Conservation (phyloP, 2,329 filamentous ascomycete species). For the Pestalotiopsis sp. region DNA sequence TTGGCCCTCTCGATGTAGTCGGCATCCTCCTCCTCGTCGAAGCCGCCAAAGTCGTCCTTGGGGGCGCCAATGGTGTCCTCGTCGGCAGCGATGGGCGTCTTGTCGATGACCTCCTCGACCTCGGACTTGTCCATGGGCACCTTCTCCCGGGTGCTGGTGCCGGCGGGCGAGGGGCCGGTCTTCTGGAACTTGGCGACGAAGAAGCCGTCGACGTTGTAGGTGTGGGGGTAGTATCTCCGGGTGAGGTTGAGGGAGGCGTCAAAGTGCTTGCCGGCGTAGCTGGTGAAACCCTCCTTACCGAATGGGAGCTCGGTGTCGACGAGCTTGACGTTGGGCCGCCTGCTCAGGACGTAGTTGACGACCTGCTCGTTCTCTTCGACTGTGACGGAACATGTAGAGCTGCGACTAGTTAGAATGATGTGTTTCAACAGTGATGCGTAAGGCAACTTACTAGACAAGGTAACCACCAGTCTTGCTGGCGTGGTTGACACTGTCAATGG, state of each 20-base stretch:
- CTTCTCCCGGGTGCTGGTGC: constrained; percentile 22
- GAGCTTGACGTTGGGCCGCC: constrained; percentile 90
- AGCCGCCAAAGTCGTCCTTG: constrained; percentile 67
- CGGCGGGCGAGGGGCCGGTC: constrained; percentile 71
- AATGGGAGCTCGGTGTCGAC: constrained; percentile 91
- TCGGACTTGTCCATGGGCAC: constrained; percentile 22
- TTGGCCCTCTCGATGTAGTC: constrained; percentile 74
- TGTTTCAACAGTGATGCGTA: not conserved
- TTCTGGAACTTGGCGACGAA: constrained; percentile 98
- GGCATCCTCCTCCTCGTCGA: constrained; percentile 73
- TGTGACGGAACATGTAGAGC: constrained; percentile 90
- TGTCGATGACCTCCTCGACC: constrained; percentile 59
- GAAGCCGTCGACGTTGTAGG: constrained; percentile 94
- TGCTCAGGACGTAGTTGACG: constrained; percentile 88
- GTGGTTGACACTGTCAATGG: constrained; percentile 94
- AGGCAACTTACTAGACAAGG: constrained; percentile 67
- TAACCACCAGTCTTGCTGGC: constrained; percentile 90
- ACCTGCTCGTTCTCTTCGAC: constrained; percentile 93
- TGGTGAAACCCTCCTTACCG: constrained; percentile 89
- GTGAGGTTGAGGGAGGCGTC: constrained; percentile 82
- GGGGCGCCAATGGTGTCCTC: constrained; percentile 45
- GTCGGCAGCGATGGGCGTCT: constrained; percentile 63
- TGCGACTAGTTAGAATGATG: not conserved
- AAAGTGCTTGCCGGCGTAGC: constrained; percentile 90
- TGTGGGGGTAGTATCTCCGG: constrained; percentile 84